Evolutionary conservation across 257 asterid genomes (phyloP).

Genomic region (Salvia splendens): DNA sequence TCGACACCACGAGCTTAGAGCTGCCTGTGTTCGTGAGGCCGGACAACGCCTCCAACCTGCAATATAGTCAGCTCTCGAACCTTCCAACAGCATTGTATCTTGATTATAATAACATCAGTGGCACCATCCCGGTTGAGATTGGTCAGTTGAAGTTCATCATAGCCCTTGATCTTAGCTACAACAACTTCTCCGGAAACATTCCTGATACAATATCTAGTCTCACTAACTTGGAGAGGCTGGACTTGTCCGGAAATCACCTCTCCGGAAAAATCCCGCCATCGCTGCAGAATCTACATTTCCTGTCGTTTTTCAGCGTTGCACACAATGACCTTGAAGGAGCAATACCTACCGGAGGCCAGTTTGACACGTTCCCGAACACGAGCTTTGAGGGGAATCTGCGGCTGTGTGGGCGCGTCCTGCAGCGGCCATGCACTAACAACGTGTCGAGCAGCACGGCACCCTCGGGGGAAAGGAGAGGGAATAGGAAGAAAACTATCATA

Average conservation of each 20-base stretch:
- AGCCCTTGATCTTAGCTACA: constrained; percentile 68
- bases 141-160: constrained; percentile 74
- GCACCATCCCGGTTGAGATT: constrained; percentile 67
- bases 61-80: constrained; percentile 76
- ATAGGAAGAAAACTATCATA: constrained; percentile 62
- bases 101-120: constrained; percentile 54
- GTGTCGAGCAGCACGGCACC: constrained; percentile 32
- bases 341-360: constrained; percentile 86
- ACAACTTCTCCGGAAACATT: constrained; percentile 68
- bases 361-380: constrained; percentile 69
- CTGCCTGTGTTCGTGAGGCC: constrained; percentile 91
- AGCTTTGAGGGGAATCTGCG: constrained; percentile 75
- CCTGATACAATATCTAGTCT: constrained; percentile 76
- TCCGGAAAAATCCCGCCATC: constrained; percentile 83
- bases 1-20: constrained; percentile 64
- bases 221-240: constrained; percentile 75
- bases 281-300: constrained; percentile 68
- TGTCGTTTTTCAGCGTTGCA: constrained; percentile 87
- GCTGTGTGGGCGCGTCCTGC: constrained; percentile 70
- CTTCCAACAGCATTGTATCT: constrained; percentile 86
- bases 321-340: constrained; percentile 78
- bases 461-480: constrained; percentile 40
- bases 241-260: constrained; percentile 71
- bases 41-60: constrained; percentile 71
- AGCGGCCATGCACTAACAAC: constrained; percentile 46